phyloP scores from a whole-genome alignment of 73 alveolate species.

The Blepharisma japonicum region DNA sequence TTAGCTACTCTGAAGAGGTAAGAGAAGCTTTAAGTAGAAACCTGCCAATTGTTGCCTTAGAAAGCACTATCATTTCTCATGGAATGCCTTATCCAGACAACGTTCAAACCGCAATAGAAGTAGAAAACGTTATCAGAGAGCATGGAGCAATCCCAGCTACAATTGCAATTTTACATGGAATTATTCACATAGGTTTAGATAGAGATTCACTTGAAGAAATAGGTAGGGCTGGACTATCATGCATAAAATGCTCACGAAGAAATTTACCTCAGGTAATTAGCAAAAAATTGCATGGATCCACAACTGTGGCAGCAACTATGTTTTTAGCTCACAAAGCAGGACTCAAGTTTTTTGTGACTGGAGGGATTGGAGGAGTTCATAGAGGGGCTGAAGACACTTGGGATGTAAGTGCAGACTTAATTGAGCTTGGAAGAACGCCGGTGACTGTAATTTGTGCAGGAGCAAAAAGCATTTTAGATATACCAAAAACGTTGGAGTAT shows the following conservation, averaged over 20 bases:
- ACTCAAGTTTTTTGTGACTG: constrained; percentile 92
- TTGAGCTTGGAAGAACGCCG: constrained; percentile 76
- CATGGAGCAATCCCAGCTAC: constrained; percentile 95
- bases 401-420: constrained; percentile 90
- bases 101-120: constrained; percentile 79
- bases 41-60: constrained; percentile 85
- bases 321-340: constrained; percentile 79
- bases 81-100: constrained; percentile 94
- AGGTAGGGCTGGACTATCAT: constrained; percentile 28
- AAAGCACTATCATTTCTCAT: constrained; percentile 93
- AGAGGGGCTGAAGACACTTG: constrained; percentile 82
- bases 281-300: constrained; percentile 79
- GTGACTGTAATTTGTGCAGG: constrained; percentile 96
- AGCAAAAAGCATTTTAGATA: constrained; percentile 73
- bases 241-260: constrained; percentile 58
- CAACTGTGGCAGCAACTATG: constrained; percentile 98
- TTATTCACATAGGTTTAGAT: constrained; percentile 71
- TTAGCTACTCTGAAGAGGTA: constrained; percentile 35
- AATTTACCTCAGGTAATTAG: constrained; percentile 71
- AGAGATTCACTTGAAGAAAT: constrained; percentile 56
- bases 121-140: constrained; percentile 65
- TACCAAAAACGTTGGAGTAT: constrained; percentile 68
- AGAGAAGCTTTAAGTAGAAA: constrained; percentile 49
- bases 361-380: constrained; percentile 99
- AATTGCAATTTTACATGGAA: constrained; percentile 82